Base-by-base conservation (phyloP, 352 stramenopile species). In the Thalassiosira exigua region DNA sequence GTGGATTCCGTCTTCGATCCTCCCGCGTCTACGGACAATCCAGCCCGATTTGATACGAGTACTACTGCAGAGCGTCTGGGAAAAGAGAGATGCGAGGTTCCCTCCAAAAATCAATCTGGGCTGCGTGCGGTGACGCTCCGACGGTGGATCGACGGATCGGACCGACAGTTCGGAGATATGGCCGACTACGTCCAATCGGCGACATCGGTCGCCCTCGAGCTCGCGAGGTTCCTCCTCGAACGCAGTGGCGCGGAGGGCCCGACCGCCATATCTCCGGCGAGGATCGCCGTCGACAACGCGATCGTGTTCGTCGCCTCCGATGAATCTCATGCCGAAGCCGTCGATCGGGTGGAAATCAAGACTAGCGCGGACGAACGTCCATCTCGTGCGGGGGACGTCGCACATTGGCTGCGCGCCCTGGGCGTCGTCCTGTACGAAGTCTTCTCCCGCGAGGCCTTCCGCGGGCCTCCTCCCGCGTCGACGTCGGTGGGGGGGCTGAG, bases 141-240 rank as follows among this genome's bases (percentile, higher is more conserved):
- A 11, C 39, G n/a, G n/a, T 48, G 39, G 39, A 48, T 48, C 39
- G 39, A 48, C n/a, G 39, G n/a, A 48, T 17, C 11, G 39, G 39
- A 48, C n/a, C n/a, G 39, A 17, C 11, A 17, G 11, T 11, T 48
- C 39, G 39, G 39, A n/a, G n/a, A 48, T 11, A 56, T 56, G 17
- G 9, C 46, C 11, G 9, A 19, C 14, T 68, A 68, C 9, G 33
- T 69, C 3, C 36, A 61, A 27, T 68, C 44, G 9, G 68, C 68
- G 46, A 7, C 62, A 9, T 30, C 4, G n/a, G 27, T 76, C 56
- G 68, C 68, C 11, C 22, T 76, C 7, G 66, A 76, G 24, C 11
- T 76, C 29, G 54, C 30, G 0, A 32, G 69, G 27, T 39, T 42
- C 22, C 48, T 76, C 14, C 39, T 69, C 1, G 42, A 70, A 30